A percentile compares a stretch with the other conserved stretches of the same genome.
These are phyloP conservation scores for Pezicula rhizophila DNA, from an alignment of 2,329 filamentous ascomycete genomes.

Conservation along the genomic window DNA sequence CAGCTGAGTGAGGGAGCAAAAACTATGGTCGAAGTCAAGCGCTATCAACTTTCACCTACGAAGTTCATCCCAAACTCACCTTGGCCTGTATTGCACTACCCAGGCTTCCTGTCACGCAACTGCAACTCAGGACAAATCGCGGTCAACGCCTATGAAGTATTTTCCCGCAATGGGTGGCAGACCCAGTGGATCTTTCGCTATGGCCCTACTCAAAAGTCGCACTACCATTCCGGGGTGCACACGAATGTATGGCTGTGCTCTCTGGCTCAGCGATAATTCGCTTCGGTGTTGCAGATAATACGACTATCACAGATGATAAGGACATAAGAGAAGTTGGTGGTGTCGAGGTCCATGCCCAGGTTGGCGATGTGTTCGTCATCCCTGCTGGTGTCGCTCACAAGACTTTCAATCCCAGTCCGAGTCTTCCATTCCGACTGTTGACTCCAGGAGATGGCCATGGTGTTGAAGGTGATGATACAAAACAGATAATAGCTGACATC, in stretches of 20 bases:
- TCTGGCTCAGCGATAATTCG: constrained; percentile 46
- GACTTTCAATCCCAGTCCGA: constrained; percentile 38
- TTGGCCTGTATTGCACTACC: constrained; percentile 47
- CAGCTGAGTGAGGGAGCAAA: too few species aligned
- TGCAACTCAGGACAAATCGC: constrained; percentile 21
- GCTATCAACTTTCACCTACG: constrained; percentile 37
- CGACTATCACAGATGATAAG: constrained; percentile 30
- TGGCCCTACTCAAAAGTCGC: constrained; percentile 45
- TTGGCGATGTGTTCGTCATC: constrained; percentile 53
- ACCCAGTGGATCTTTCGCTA: constrained; percentile 53
- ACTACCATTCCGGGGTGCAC: constrained; percentile 51
- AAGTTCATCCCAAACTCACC: constrained; percentile 44
- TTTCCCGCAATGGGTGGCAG: constrained; percentile 44
- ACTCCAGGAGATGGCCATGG: constrained; percentile 37
- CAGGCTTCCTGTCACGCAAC: constrained; percentile 33
- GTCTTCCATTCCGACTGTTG: constrained; percentile 32
- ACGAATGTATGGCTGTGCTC: constrained; percentile 53
- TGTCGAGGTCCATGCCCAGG: constrained; percentile 38
- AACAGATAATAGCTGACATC: constrained; percentile 30
- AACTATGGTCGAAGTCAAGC: constrained; percentile 29
- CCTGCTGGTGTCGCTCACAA: constrained; percentile 52
- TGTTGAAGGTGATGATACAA: constrained; percentile 28
- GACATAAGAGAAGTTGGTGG: constrained; percentile 40
- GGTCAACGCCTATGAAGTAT: constrained; percentile 35
- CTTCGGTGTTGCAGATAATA: constrained; percentile 49